Base-by-base conservation (phyloP, 768 basidiomycete genomes). In the Suillus spraguei region DNA sequence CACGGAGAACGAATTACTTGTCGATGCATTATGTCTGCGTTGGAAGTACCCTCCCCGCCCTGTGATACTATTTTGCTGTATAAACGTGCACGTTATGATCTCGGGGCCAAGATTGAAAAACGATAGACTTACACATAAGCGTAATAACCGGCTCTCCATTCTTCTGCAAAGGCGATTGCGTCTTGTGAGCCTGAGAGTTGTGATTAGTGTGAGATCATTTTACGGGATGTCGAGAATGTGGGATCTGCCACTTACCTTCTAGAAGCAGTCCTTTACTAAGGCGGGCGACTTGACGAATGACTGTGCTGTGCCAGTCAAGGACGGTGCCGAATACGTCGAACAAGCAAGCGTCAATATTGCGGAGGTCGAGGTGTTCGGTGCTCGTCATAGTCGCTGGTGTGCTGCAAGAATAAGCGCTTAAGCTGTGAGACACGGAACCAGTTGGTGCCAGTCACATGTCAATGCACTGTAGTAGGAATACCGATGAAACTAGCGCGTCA, bases 71-170 rank as follows among this genome's bases (percentile, higher is more conserved):
- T 70, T 7, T 72, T 75, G 14, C 86, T 87, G 59, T 86, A 56
- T 50, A 11, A 16, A 33, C 35, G 42, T 17, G 49, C 39, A 59
- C n/a, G 10, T 33, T 24, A 41, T 52, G 28, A 49, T 32, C 4
- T 47, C 13, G 24, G 6, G 32, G 42, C 9, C 7, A 36, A 20
- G 52, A 49, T 46, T 5, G 8, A 41, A 24, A 14, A 20, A n/a
- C 32, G 53, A 41, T 28, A 22, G 35, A 67, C 68, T 42, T 58
- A 67, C 73, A 76, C 64, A 65, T 72, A 61, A 7, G 35, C 36
- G 35, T 63, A 66, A 66, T 89, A 90, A 0, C 82, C 83, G 2
- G 67, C 69, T 58, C 88, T 78, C 87, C 88, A 90, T 65, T 85
- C 82, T 47, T 77, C 69, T 0, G 86, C 82, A 67, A 90, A 87